phyloP scores from a whole-genome alignment of 2,329 filamentous ascomycete genomes.

The Sphaerulina musiva region DNA sequence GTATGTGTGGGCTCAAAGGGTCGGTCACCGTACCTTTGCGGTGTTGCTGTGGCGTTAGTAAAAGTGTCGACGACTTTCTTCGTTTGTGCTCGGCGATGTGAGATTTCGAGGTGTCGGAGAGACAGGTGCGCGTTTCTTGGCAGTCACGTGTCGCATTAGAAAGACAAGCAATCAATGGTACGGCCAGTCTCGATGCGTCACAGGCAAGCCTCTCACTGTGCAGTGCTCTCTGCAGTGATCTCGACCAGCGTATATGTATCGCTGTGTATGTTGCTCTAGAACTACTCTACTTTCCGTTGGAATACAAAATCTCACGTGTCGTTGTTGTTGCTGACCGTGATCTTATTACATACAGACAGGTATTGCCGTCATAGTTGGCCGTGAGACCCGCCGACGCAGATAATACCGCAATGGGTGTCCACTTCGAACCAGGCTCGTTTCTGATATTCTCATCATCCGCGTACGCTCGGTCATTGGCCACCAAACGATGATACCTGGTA shows the following conservation, averaged over 20 bases:
- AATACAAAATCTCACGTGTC: too few relatives aligned
- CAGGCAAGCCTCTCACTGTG: too few relatives aligned
- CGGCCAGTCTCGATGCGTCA: neutral
- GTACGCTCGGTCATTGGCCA: neutral
- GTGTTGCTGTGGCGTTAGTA: conserved; percentile 7
- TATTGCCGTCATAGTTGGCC: too few relatives aligned
- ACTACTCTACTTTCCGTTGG: too few relatives aligned
- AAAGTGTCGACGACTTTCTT: conserved; percentile 5
- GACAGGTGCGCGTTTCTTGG: neutral
- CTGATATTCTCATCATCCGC: neutral
- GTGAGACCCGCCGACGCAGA: too few relatives aligned
- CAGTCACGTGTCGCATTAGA: neutral
- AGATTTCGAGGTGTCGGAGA: neutral
- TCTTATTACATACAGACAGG: too few relatives aligned
- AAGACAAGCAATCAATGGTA: too few relatives aligned
- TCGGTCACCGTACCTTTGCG: conserved; percentile 7
- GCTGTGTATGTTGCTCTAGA: too few relatives aligned
- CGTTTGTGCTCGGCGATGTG: neutral
- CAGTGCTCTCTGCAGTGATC: too few relatives aligned
- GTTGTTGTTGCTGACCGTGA: too few relatives aligned
- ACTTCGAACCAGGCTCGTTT: neutral
- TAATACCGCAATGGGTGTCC: too few relatives aligned
- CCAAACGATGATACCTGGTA: neutral
- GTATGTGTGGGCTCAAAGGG: neutral
- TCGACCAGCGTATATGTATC: too few relatives aligned